phyloP scores from a whole-genome alignment of 2,329 filamentous ascomycete species.

The Talaromyces pinophilus region DNA sequence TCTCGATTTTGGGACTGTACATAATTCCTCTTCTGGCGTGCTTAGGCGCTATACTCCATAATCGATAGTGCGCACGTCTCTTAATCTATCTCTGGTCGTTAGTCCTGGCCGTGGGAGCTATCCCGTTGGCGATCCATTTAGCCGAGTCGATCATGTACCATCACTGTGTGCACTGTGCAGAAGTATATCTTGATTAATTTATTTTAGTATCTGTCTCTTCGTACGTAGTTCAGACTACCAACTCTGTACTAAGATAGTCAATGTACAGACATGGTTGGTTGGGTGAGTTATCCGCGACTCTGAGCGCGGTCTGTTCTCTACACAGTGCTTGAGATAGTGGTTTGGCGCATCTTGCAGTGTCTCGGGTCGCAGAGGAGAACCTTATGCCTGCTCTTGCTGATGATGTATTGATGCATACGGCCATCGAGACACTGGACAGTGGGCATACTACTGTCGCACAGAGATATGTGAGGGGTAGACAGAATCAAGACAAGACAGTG shows the following conservation, averaged over 20 bases:
- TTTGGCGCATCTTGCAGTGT: slow-evolving; percentile 5
- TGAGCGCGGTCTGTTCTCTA: background rate
- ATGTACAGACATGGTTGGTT: slow-evolving; percentile 9
- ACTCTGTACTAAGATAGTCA: background rate
- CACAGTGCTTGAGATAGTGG: background rate
- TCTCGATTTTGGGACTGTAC: slow-evolving; percentile 15
- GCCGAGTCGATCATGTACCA: slow-evolving; percentile 19
- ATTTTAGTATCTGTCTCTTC: background rate
- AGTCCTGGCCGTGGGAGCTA: background rate
- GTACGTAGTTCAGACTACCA: background rate
- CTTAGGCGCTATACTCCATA: slow-evolving; percentile 3
- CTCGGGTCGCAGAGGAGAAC: slow-evolving; percentile 6
- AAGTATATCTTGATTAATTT: background rate
- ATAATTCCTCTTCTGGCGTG: background rate
- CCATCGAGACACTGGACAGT: background rate
- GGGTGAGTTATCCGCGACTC: slow-evolving; percentile 8
- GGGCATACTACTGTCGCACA: background rate
- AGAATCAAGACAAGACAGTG: background rate
- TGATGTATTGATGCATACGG: slow-evolving; percentile 4
- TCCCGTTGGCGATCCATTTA: slow-evolving; percentile 21
- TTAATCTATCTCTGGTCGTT: slow-evolving; percentile 7
- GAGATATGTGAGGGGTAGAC: slow-evolving; percentile 3
- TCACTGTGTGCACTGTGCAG: background rate
- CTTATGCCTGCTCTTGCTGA: background rate
- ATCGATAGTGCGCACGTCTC: background rate